Percentiles rank a stretch among this genome's conserved stretches.
Evolutionary conservation across 2,329 filamentous ascomycete genomes (phyloP).

Genomic region (Trichoderma sp.): DNA sequence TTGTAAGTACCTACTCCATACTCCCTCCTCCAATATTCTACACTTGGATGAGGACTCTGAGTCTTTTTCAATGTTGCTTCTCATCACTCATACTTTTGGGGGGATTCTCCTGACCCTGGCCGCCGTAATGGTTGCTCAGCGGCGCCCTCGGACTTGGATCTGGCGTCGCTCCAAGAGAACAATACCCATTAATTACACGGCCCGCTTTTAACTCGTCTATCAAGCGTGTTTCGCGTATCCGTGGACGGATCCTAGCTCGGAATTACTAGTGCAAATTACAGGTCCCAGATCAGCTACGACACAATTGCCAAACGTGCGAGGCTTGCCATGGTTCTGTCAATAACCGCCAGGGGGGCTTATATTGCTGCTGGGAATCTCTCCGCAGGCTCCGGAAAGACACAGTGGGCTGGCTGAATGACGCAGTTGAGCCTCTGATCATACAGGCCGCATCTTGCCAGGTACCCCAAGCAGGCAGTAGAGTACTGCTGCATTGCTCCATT

Average conservation of each 20-base stretch:
- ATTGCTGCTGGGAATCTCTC: neutral
- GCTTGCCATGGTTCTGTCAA: neutral
- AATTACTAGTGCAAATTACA: slow-evolving; percentile 14
- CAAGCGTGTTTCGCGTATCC: slow-evolving; percentile 18
- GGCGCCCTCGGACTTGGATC: slow-evolving; percentile 24
- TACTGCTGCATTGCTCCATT: neutral
- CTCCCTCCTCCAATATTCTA: too few species aligned
- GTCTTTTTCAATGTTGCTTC: neutral
- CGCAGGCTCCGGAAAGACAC: neutral
- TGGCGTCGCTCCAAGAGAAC: slow-evolving; percentile 25
- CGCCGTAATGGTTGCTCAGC: neutral
- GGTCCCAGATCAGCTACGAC: slow-evolving; percentile 14
- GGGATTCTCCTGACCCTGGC: neutral
- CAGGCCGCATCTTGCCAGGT: neutral
- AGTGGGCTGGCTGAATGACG: neutral
- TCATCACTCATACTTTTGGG: neutral
- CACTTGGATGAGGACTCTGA: neutral
- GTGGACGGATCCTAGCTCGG: slow-evolving; percentile 13
- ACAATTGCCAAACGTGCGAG: neutral
- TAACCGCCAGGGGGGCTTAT: neutral
- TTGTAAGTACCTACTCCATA: neutral
- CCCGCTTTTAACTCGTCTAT: slow-evolving; percentile 26
- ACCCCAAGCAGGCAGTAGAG: neutral
- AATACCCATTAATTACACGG: slow-evolving; percentile 27
- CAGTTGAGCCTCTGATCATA: neutral